Evolutionary conservation across 306 rosid genomes (phyloP).

Genomic region (Lotus japonicus): DNA sequence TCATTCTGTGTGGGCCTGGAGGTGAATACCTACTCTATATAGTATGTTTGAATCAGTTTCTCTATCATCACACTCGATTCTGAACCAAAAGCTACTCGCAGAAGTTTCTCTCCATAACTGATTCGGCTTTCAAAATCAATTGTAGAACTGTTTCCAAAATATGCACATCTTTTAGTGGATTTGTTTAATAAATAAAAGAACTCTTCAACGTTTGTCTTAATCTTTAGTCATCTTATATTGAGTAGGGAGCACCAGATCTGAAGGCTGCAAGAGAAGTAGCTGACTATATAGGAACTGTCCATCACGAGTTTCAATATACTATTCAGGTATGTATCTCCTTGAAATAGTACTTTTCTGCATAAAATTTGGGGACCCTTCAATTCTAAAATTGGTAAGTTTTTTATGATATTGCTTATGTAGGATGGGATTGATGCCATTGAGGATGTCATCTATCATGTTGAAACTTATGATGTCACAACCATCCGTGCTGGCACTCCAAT

Average conservation of each 20-base stretch:
- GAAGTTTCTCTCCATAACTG: too few species aligned
- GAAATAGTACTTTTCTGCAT: background rate
- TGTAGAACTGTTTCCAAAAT: too few species aligned
- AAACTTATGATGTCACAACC: constrained; percentile 92
- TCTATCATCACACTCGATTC: too few species aligned
- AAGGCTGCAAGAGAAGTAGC: constrained; percentile 97
- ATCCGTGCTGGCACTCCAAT: constrained; percentile 96
- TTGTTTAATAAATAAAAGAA: background rate
- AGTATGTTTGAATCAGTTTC: too few species aligned
- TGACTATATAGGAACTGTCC: constrained; percentile 80
- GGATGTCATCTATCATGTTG: constrained; percentile 87
- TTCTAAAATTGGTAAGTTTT: background rate
- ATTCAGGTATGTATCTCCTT: constrained; percentile 50
- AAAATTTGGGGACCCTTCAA: too few species aligned
- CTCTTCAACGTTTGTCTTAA: background rate
- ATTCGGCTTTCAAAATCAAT: too few species aligned
- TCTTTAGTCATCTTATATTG: background rate
- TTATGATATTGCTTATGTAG: constrained; percentile 26
- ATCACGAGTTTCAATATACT: constrained; percentile 81
- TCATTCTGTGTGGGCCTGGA: constrained; percentile 90
- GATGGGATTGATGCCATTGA: constrained; percentile 97
- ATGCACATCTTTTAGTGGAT: too few species aligned
- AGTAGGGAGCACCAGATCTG: constrained; percentile 93
- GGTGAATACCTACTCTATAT: constrained; percentile 34
- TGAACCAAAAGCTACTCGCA: too few species aligned